These are phyloP conservation scores for Cytospora piceae DNA, from an alignment of 2,329 filamentous ascomycete species.

Conservation along the genomic window DNA sequence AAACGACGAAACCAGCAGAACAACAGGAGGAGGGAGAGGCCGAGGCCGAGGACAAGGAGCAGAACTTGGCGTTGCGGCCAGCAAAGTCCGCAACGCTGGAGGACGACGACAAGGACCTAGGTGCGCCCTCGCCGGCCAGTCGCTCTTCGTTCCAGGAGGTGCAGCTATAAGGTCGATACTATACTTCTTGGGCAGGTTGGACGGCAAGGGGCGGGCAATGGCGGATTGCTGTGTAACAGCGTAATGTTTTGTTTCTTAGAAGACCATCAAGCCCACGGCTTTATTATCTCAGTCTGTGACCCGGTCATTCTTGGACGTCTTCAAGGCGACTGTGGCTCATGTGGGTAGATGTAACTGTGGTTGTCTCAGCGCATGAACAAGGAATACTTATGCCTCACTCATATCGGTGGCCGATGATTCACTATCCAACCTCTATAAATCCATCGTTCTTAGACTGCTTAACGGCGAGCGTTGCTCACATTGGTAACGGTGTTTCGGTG, in stretches of 20 bases:
- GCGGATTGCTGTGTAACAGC: slow-evolving; percentile 8
- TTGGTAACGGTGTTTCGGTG: too few relatives aligned
- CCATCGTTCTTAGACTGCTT: too few relatives aligned
- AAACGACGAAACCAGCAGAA: slow-evolving; percentile 41
- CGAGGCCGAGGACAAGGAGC: slow-evolving; percentile 58
- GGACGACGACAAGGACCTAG: slow-evolving; percentile 45
- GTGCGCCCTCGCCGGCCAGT: slow-evolving; percentile 53
- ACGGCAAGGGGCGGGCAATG: not conserved
- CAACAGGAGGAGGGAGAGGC: slow-evolving; percentile 59
- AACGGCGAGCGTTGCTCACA: too few relatives aligned
- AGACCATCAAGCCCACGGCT: not conserved
- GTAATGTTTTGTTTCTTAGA: slow-evolving; percentile 12
- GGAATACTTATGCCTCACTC: too few relatives aligned
- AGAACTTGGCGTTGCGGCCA: slow-evolving; percentile 57
- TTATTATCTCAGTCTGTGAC: not conserved
- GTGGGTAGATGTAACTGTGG: not conserved
- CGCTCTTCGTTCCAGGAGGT: slow-evolving; percentile 68
- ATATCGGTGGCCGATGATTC: too few relatives aligned
- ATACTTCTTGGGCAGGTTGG: not conserved
- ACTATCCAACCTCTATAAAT: too few relatives aligned
- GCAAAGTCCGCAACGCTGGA: slow-evolving; percentile 36
- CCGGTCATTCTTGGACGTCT: not conserved
- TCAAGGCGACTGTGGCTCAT: not conserved
- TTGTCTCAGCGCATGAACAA: too few relatives aligned
- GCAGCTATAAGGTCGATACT: slow-evolving; percentile 50